Conservation (phyloP, 495 filamentous ascomycete genomes). For the Trichodelitschia bisporula region DNA sequence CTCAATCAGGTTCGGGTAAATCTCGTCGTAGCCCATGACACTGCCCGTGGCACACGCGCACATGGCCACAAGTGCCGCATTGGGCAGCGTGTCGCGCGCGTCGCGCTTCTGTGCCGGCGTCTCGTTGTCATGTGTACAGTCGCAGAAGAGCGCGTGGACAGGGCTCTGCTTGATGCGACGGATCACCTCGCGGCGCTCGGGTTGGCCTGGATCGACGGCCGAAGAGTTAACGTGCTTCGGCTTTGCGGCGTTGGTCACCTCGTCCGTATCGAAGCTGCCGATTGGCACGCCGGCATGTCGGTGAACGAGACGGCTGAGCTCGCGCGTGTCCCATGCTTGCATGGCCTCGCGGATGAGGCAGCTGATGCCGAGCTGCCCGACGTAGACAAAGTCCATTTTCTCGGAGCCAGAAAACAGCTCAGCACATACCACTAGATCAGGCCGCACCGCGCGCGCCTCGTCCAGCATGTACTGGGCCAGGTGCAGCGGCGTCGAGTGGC, state of each 20-base stretch:
- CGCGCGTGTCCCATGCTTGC: conserved; percentile 90
- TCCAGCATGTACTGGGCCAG: conserved; percentile 90
- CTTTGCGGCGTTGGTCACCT: conserved; percentile 15
- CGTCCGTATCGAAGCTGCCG: conserved; percentile 80
- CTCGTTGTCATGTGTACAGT: conserved; percentile 98
- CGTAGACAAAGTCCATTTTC: conserved; percentile 85
- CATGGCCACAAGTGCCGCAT: conserved; percentile 84
- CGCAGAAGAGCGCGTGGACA: conserved; percentile 91
- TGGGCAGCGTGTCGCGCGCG: conserved; percentile 84
- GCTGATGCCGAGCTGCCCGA: conserved; percentile 73
- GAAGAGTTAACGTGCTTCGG: conserved; percentile 16
- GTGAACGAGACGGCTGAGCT: conserved; percentile 79
- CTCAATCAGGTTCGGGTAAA: conserved; percentile 79
- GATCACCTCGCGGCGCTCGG: conserved; percentile 28
- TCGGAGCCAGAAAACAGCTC: conserved; percentile 95
- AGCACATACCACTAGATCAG: conserved; percentile 75
- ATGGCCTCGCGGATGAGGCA: conserved; percentile 88
- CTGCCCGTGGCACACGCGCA: conserved; percentile 83
- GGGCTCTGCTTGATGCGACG: conserved; percentile 54
- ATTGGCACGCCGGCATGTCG: conserved; percentile 86
- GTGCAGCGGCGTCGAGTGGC: conserved; percentile 83
- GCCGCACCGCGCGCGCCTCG: conserved; percentile 65
- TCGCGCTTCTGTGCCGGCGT: conserved; percentile 88
- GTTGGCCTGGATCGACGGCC: conserved; percentile 18
- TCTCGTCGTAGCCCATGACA: conserved; percentile 96